Evolutionary conservation across 805 yeast species (phyloP), one percentile per base, ranked within the genome.

Genomic region (Starmera dryadoides): DNA sequence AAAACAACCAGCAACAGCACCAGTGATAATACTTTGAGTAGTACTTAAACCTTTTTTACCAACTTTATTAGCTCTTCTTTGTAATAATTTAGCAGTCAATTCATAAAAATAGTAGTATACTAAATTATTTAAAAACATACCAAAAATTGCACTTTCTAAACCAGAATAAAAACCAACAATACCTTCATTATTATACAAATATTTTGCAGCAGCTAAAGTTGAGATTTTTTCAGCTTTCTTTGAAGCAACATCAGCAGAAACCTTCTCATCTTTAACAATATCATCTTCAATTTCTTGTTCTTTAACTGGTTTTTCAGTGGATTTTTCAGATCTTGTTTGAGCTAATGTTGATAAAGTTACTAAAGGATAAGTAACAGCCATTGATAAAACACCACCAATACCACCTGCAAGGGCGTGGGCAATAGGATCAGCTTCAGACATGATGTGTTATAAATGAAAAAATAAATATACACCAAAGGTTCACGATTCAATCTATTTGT

Each of bases 331-430:
- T 45, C 68, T 71, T n/a, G 91, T 83, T 58, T 89, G 98, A 4
- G 96, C 94, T 38, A 86, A 73, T 0, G 96, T 88, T 2, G 95
- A 82, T 41, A 88, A 63, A 1, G 95, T 84, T 43, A 86, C 87
- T 50, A 89, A 66, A 2, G 98, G 98, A 56, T 89, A 89, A 0
- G 97, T 89, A 30, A 87, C 79, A 0, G 81, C 73, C 81, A 87
- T 83, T 3, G 95, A 76, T 22, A 86, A 71, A 18, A 91, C 88
- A 12, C 97, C 97, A 21, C 96, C 95, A 6, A 89, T 81, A 28
- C 96, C 95, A 10, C 97, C 98, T 6, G 96, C 84, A 10, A 89
- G 60, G n/a, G 96, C 96, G 56, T 89, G 96, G 12, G 93, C 87
- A 4, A 46, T 40, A 2, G 59, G 59, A 34, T 53, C 56, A 12